Base-by-base conservation (phyloP, 257 asterid species). In the Knoxia roxburghii region DNA sequence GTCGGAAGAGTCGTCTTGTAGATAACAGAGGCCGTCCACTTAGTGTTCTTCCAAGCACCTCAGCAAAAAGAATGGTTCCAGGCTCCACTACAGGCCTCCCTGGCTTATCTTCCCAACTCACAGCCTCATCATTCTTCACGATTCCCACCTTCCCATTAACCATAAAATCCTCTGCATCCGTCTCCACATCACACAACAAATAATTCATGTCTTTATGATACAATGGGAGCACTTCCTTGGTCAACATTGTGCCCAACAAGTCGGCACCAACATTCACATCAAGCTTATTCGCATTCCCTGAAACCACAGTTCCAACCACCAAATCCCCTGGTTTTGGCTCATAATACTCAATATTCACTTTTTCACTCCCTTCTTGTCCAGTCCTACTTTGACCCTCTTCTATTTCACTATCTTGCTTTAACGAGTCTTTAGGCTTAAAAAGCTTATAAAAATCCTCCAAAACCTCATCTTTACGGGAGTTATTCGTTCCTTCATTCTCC, bases 21-120 rank as follows among this genome's bases (percentile, higher is more conserved):
- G 99, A 94, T 57, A 94, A 71, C 85, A 94, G 81, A 1, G 99
- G 97, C 77, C 97, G 74, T 24, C 97, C 99, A 71, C 97, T 87
- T 59, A 94, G 95, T 15, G 97, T 94, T 79, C 97, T 86, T n/a
- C 97, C 99, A 13, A 85, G 83, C 79, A 90, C 92, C 87, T 94
- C 95, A 70, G 97, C 95, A 61, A 88, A 93, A 53, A 94, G 77
- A 61, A 94, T 69, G 1, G 95, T 86, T 20, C 97, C 95, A 14
- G 78, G 87, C 67, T 88, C 99, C 75, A 94, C 96, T 20, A 94
- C 92, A 3, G 99, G 96, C 81, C 76, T 85, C 41, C 91, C 90
- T 2, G 71, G 62, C 78, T 64, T 65, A 4, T 80, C 76, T 27
- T 78, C 81, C 39, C 80, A 87, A 53, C 83, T 37, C 39, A 83